Conservation (phyloP, 2,329 filamentous ascomycete species). For the Fusarium albidum region DNA sequence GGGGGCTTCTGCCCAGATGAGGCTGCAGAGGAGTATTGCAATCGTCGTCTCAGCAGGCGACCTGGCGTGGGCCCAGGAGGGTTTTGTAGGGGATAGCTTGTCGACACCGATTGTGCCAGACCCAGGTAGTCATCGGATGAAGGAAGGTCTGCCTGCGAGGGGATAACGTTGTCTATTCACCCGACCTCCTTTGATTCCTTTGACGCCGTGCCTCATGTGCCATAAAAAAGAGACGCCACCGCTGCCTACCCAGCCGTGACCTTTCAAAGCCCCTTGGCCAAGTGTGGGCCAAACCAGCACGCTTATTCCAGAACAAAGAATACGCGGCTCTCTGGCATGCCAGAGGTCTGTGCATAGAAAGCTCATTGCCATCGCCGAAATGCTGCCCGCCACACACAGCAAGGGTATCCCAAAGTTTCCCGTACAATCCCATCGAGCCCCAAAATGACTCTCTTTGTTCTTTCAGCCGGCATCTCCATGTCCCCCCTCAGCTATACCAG, state of each 20-base stretch:
- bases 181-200: conserved; percentile 11
- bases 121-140: not conserved
- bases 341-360: conserved; percentile 8
- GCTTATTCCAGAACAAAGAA: conserved; percentile 24
- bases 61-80: not conserved
- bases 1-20: not conserved
- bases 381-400: conserved; percentile 1
- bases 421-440: conserved; percentile 12
- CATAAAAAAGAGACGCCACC: conserved; percentile 18
- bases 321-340: not conserved
- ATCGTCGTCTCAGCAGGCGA: not conserved
- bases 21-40: not conserved
- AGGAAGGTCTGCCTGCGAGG: not conserved
- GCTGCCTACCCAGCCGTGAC: not conserved
- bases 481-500: conserved; percentile 67
- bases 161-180: conserved; percentile 21
- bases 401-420: conserved; percentile 7
- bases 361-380: conserved; percentile 13
- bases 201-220: conserved; percentile 3
- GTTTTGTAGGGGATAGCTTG: conserved; percentile 15
- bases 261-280: conserved; percentile 9
- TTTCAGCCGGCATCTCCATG: not conserved
- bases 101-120: not conserved
- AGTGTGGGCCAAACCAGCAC: not conserved
- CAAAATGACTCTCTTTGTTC: conserved; percentile 1